Evolutionary conservation across 2,329 filamentous ascomycete genomes (phyloP).

Genomic region (Colletotrichum costaricense): DNA sequence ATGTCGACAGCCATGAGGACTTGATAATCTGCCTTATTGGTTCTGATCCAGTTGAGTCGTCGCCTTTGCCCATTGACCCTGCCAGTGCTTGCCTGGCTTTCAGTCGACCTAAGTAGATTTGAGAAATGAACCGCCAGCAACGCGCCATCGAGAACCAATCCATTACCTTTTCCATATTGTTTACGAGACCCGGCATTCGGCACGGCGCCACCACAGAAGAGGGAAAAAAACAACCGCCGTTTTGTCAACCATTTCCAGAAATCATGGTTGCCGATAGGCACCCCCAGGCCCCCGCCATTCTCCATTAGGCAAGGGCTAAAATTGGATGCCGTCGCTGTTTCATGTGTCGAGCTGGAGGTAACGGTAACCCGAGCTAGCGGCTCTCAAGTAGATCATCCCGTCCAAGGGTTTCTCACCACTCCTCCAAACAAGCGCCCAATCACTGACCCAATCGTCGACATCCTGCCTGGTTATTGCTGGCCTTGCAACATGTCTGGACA

Average conservation of each 20-base stretch:
- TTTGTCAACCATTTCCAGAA: neutral
- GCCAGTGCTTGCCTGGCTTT: neutral
- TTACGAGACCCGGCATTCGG: neutral
- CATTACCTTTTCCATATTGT: neutral
- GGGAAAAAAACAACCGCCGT: neutral
- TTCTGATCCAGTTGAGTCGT: neutral
- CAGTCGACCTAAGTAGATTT: no score
- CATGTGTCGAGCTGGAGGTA: slow-evolving; percentile 25
- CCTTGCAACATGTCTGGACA: neutral
- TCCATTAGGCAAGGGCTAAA: slow-evolving; percentile 11
- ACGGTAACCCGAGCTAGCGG: slow-evolving; percentile 30
- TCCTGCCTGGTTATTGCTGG: neutral
- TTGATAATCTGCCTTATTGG: neutral
- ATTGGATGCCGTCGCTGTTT: slow-evolving; percentile 25
- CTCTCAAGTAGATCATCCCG: slow-evolving; percentile 28
- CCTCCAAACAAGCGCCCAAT: slow-evolving; percentile 14
- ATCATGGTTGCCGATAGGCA: neutral
- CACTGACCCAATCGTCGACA: neutral
- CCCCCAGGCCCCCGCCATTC: neutral
- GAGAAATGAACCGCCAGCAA: neutral
- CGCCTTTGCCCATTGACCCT: no score
- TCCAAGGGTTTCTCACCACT: neutral
- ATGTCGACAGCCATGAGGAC: neutral
- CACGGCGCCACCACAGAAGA: neutral
- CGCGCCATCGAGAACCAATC: neutral